A percentile compares a stretch with the other conserved stretches of the same genome.
Evolutionary conservation across 176 grass and related monocot species (phyloP).

Genomic region (sorghum (Sorghum bicolor)): Sorghum_bicolor_NCBIv3 NC_012872.2:69162001-69162500

Average conservation of each 20-base stretch:
- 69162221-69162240: constrained; percentile 7
- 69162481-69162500: not conserved
- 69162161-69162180: not conserved
- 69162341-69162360: not conserved
- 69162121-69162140: not conserved
- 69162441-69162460: not conserved
- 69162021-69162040: not conserved
- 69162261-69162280: not conserved
- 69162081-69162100: not conserved
- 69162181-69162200: not conserved
- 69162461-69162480: not conserved
- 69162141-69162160: not conserved
- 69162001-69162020: not conserved
- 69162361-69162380: not conserved
- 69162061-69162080: not conserved
- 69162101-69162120: not conserved
- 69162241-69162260: not conserved
- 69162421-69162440: not conserved
- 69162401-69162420: not conserved
- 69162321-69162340: not conserved
- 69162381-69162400: not conserved
- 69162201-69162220: not conserved
- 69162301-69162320: constrained; percentile 8
- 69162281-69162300: not conserved
- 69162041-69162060: not conserved